Evolutionary conservation across 2,329 filamentous ascomycete species (phyloP), one percentile per base, ranked within the genome.

Genomic region (Lachnellula occidentalis): DNA sequence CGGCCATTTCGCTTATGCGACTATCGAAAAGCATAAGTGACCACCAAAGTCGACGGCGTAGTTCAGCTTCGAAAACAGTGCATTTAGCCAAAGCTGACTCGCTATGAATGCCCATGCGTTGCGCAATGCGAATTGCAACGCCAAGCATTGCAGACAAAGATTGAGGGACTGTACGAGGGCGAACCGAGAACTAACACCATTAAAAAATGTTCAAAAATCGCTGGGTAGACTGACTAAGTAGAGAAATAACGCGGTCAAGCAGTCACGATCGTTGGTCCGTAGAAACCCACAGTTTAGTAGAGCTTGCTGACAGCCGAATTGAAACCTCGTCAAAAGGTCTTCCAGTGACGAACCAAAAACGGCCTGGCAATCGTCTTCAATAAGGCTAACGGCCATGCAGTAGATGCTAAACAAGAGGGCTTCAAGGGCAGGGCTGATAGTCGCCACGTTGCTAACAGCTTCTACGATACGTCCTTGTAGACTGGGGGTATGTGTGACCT

Each of bases 11-110:
- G 54, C 83, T 78, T 37, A 88, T 79, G 21, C 87, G 83, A 56
- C 79, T 76, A 67, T 91, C 87, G 60, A 88, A 86, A 24, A 82
- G 74, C 14, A 86, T 76, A 15, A 91, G 74, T 34, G 83, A 81
- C 86, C 86, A 90, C 86, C 86, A 90, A 1, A 90, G 72, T 37
- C 87, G 77, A 48, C 86, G 79, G n/a, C 86, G 79, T 69, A 87
- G 79, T 70, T 90, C 86, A 3, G 81, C 78, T 63, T 90, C 85
- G 51, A 83, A 87, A 74, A 78, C 3, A 70, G 65, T 59, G 34
- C 60, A 67, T 62, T 66, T 70, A 62, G 58, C 67, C 62, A 80
- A 74, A 1, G 72, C 73, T 1, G 79, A 76, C 64, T 90, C 86
- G 39, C 76, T 78, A 59, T 89, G 82, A n/a, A 89, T 74, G 4